These are phyloP conservation scores for Monascus purpureus DNA, from an alignment of 495 filamentous ascomycete species.

Conservation along the genomic window DNA sequence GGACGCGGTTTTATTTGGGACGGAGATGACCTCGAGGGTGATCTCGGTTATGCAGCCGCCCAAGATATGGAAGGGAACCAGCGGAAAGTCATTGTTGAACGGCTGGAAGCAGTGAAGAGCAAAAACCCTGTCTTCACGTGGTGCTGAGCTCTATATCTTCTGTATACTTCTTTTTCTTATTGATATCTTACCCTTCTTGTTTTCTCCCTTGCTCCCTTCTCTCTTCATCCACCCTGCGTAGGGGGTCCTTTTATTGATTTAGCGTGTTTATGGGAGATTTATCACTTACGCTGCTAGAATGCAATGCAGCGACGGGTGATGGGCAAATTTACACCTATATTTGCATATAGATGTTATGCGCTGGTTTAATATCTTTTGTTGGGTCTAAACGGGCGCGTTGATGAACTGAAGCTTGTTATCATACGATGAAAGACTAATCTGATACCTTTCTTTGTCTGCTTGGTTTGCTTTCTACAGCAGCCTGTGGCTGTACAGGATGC, in stretches of 20 bases:
- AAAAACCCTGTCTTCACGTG: constrained; percentile 95
- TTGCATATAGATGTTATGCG: constrained; percentile 10
- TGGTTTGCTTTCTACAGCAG: too few relatives aligned
- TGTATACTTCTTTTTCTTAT: constrained; percentile 1
- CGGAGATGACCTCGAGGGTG: constrained; percentile 73
- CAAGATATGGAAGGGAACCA: constrained; percentile 83
- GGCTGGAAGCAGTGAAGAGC: constrained; percentile 86
- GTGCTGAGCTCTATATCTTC: constrained; percentile 45
- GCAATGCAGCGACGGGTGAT: constrained; percentile 1
- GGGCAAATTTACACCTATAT: constrained; percentile 7
- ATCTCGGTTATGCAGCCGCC: constrained; percentile 86
- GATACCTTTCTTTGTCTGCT: too few relatives aligned
- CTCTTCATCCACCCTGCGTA: too few relatives aligned
- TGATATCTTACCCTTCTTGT: neutral
- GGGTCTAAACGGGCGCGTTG: neutral
- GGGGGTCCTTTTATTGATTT: constrained; percentile 6
- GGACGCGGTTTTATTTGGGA: constrained; percentile 32
- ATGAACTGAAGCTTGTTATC: neutral
- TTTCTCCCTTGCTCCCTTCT: neutral
- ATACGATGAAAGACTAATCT: neutral
- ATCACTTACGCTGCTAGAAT: neutral
- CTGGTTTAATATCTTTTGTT: neutral
- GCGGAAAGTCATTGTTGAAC: constrained; percentile 90
- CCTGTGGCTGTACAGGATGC: too few relatives aligned
- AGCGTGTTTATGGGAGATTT: constrained; percentile 1